phyloP scores from a whole-genome alignment of 768 basidiomycete species.

The Exidia glandulosa region DNA sequence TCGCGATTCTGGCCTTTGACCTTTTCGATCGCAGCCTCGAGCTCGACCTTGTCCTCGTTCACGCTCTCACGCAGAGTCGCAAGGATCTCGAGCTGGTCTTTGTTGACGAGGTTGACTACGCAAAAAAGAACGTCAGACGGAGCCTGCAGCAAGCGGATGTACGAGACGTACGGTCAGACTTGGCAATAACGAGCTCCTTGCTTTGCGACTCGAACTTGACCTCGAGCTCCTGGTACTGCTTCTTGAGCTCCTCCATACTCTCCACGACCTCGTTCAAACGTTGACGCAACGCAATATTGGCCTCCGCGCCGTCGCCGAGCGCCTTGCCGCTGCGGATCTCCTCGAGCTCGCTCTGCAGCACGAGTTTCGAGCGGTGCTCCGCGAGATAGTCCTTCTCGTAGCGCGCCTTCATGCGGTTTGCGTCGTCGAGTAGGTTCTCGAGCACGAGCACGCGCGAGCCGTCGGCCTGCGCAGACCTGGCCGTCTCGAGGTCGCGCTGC shows the following conservation, averaged over 20 bases:
- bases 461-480: conserved; percentile 65
- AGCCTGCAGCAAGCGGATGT: conserved; percentile 1
- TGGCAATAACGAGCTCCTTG: conserved; percentile 69
- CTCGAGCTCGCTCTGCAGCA: conserved; percentile 72
- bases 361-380: conserved; percentile 71
- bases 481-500: conserved; percentile 66
- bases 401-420: conserved; percentile 77
- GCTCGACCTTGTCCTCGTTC: conserved; percentile 69
- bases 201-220: conserved; percentile 50
- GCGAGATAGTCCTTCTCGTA: conserved; percentile 84
- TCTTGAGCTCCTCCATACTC: conserved; percentile 59
- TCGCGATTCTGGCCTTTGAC: conserved; percentile 60
- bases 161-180: conserved; percentile 57
- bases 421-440: conserved; percentile 85
- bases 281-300: conserved; percentile 78
- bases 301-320: conserved; percentile 73
- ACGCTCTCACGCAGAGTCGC: conserved; percentile 77
- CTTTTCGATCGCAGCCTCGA: conserved; percentile 57
- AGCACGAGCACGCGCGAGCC: conserved; percentile 70
- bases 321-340: conserved; percentile 84
- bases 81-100: conserved; percentile 87
- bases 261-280: conserved; percentile 81
- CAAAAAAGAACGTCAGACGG: background rate
- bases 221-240: conserved; percentile 58
- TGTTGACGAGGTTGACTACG: conserved; percentile 81